phyloP scores from a whole-genome alignment of 805 yeast species.

The Spathaspora sp. region DNA sequence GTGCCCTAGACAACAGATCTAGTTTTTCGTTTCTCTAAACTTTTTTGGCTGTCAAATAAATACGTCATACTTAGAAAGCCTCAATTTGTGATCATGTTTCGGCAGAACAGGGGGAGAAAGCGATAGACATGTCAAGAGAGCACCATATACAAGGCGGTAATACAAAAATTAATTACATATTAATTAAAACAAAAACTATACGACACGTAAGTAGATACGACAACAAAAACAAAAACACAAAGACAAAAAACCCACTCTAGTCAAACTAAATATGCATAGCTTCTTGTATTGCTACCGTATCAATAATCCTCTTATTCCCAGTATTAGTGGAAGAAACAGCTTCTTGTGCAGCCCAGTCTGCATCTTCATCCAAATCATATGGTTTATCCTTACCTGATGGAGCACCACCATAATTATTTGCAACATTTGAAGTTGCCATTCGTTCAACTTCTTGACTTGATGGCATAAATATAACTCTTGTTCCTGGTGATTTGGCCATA shows the following conservation, averaged over 20 bases:
- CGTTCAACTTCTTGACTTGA: conserved; percentile 40
- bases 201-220: neutral
- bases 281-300: conserved; percentile 32
- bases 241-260: neutral
- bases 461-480: conserved; percentile 78
- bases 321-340: conserved; percentile 5
- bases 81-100: too few species aligned
- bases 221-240: neutral
- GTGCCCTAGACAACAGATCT: neutral
- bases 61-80: neutral
- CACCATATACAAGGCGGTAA: too few species aligned
- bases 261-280: conserved; percentile 12
- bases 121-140: too few species aligned
- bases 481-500: conserved; percentile 58
- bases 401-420: neutral
- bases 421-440: conserved; percentile 26
- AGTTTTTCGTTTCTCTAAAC: too few species aligned
- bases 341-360: conserved; percentile 17
- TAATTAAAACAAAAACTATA: too few species aligned
- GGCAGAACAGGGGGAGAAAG: too few species aligned
- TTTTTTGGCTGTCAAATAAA: neutral
- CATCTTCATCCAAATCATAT: conserved; percentile 19
- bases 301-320: conserved; percentile 13
- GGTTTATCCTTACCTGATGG: conserved; percentile 8
- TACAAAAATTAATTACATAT: too few species aligned